These are phyloP conservation scores for Picea glauca DNA, from an alignment of 75 land plant genomes.

Conservation along the genomic window DNA sequence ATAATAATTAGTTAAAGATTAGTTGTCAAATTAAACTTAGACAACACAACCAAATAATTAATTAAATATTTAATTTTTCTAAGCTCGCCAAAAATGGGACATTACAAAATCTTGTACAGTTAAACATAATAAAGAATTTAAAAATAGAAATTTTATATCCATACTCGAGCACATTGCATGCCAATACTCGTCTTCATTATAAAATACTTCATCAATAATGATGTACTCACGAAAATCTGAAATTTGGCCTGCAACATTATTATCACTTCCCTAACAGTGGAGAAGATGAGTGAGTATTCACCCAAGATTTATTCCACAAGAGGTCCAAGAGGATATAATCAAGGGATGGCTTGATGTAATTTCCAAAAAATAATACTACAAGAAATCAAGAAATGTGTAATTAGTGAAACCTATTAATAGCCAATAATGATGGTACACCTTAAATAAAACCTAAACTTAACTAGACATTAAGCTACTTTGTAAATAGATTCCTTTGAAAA, in stretches of 20 bases:
- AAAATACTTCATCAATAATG: neutral
- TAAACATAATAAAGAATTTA: too few relatives aligned
- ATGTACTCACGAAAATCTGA: constrained; percentile 79
- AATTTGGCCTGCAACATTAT: constrained; percentile 98
- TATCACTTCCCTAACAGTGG: constrained; percentile 84
- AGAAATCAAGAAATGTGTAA: neutral
- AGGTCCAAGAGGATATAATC: constrained; percentile 93
- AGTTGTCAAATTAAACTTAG: too few relatives aligned
- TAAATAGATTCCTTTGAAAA: neutral
- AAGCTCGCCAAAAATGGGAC: too few relatives aligned
- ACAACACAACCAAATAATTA: too few relatives aligned
- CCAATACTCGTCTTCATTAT: neutral
- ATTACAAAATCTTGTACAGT: too few relatives aligned
- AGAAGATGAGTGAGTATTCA: constrained; percentile 95
- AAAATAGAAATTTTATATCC: neutral
- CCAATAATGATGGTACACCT: neutral
- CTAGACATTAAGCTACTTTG: neutral
- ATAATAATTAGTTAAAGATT: too few relatives aligned
- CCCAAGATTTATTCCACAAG: constrained; percentile 99
- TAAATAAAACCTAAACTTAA: neutral
- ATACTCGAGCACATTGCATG: neutral
- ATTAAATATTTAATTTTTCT: too few relatives aligned
- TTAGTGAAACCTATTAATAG: neutral
- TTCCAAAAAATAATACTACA: constrained; percentile 95
- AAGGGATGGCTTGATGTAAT: constrained; percentile 96